A percentile compares a stretch with the other conserved stretches of the same genome.
Conservation (phyloP, 345 rosid genomes). For the Excoecaria cochinchinensis region DNA sequence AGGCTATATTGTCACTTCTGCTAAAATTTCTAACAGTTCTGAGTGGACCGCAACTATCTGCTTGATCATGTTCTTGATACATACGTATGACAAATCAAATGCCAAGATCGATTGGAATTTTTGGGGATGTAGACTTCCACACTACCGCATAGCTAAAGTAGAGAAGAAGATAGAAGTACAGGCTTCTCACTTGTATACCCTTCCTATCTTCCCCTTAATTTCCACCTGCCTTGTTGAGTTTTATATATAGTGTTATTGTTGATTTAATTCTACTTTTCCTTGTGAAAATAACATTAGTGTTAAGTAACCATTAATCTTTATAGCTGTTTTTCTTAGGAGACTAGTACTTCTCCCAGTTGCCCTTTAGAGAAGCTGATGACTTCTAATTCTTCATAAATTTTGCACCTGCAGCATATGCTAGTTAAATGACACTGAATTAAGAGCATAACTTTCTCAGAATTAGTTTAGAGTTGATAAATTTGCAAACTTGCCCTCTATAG, state of each 20-base stretch:
- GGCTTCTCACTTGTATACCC: background rate
- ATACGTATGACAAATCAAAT: background rate
- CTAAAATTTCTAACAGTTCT: background rate
- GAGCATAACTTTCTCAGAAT: too few species aligned
- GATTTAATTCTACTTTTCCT: background rate
- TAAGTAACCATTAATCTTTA: background rate
- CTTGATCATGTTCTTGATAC: too few species aligned
- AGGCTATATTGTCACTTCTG: background rate
- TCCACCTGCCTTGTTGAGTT: background rate
- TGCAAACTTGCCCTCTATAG: background rate
- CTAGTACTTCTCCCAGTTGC: background rate
- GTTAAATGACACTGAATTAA: background rate
- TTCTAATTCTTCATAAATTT: slow-evolving; percentile 1
- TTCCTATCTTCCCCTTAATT: background rate
- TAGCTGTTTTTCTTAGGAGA: background rate
- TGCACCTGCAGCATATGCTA: background rate
- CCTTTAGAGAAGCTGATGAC: background rate
- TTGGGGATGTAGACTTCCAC: background rate
- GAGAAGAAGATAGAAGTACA: background rate
- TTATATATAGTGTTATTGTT: background rate
- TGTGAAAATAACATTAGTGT: background rate
- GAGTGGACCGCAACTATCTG: background rate
- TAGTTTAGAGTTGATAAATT: background rate
- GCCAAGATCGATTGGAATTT: background rate
- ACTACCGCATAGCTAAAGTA: background rate